Percentiles rank a stretch among this genome's conserved stretches.
Evolutionary conservation across 768 basidiomycete species (phyloP).

Genomic region (Trametes cingulata): DNA sequence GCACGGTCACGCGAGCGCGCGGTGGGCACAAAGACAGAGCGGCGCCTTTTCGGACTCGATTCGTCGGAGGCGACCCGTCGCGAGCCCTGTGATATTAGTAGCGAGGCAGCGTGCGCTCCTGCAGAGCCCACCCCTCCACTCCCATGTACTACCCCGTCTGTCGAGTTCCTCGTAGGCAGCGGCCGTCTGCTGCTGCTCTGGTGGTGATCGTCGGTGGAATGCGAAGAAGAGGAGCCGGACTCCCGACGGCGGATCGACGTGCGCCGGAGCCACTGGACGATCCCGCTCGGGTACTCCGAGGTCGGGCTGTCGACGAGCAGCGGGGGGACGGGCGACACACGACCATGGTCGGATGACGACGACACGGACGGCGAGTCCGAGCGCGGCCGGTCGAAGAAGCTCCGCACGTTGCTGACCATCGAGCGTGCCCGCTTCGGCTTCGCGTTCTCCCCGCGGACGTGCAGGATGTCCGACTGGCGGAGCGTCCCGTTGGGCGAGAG

Average conservation of each 20-base stretch:
- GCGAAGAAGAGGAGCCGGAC: constrained; percentile 23
- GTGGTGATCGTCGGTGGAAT: constrained; percentile 1
- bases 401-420: constrained; percentile 63
- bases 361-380: constrained; percentile 34
- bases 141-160: constrained; percentile 9
- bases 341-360: constrained; percentile 30
- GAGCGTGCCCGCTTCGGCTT: constrained; percentile 49
- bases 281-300: constrained; percentile 13
- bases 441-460: constrained; percentile 25
- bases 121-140: background rate
- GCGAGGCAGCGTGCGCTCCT: background rate
- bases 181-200: constrained; percentile 24
- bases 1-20: constrained; percentile 18
- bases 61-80: constrained; percentile 3
- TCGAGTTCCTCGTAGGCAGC: constrained; percentile 14
- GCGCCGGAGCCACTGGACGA: constrained; percentile 20
- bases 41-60: constrained; percentile 18
- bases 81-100: background rate
- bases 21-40: constrained; percentile 24
- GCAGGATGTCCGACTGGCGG: constrained; percentile 33
- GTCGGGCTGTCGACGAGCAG: constrained; percentile 27
- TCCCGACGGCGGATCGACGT: constrained; percentile 20
- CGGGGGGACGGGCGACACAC: constrained; percentile 14
- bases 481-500: constrained; percentile 21
- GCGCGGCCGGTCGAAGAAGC: constrained; percentile 44